These are phyloP conservation scores for Candida gigantensis DNA, from an alignment of 1,139 yeast genomes.

Conservation along the genomic window DNA sequence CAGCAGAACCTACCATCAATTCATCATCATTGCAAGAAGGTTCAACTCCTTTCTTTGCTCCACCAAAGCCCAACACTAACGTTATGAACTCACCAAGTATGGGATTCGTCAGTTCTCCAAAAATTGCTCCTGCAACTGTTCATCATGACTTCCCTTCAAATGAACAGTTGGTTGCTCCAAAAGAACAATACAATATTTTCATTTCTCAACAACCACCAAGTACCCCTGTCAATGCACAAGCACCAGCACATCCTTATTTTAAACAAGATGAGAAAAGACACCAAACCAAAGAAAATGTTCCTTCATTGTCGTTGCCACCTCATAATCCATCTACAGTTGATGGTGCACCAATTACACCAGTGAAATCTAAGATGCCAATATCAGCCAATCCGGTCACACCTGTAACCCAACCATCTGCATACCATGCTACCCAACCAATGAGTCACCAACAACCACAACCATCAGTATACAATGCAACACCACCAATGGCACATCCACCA, in stretches of 20 bases:
- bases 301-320: background rate
- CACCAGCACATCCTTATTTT: conserved; percentile 7
- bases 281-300: conserved; percentile 12
- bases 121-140: background rate
- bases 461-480: conserved; percentile 6
- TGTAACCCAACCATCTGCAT: background rate
- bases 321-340: background rate
- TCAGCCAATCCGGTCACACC: conserved; percentile 1
- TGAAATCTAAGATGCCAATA: background rate
- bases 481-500: conserved; percentile 7
- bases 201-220: conserved; percentile 4
- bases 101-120: conserved; percentile 10
- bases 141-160: background rate
- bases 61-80: conserved; percentile 1
- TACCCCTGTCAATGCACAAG: background rate
- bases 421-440: background rate
- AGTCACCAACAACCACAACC: conserved; percentile 2
- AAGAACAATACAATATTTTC: conserved; percentile 6
- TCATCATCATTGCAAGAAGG: too few relatives aligned
- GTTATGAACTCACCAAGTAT: conserved; percentile 8
- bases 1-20: too few relatives aligned
- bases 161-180: conserved; percentile 6
- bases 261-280: conserved; percentile 12
- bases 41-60: conserved; percentile 3
- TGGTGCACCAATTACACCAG: background rate